A percentile compares a stretch with the other conserved stretches of the same genome.
Conservation (phyloP, 305 asterid species). For the Fraxinus xanthoxyloides region DNA sequence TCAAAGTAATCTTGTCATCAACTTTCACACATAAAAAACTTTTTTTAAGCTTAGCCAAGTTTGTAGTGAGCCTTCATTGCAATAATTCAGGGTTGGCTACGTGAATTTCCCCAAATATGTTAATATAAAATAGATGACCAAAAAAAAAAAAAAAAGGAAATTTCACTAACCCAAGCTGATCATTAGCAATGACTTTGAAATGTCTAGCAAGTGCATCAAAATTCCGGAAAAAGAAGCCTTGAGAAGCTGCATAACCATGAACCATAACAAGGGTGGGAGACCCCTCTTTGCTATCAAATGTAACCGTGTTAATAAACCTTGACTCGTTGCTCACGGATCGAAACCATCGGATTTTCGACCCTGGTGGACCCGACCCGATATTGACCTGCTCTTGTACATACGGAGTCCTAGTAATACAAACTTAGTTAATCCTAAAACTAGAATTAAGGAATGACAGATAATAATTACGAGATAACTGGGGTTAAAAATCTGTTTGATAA, state of each 20-base stretch:
- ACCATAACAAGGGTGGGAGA: constrained; percentile 82
- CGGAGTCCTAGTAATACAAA: constrained; percentile 52
- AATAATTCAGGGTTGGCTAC: not conserved
- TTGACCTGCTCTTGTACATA: constrained; percentile 60
- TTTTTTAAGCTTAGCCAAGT: not conserved
- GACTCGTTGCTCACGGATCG: constrained; percentile 59
- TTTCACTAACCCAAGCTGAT: constrained; percentile 71
- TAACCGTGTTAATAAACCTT: constrained; percentile 65
- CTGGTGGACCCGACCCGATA: constrained; percentile 74
- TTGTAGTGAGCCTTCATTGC: not conserved
- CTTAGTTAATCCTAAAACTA: no score
- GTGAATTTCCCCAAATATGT: not conserved
- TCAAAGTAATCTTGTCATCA: not conserved
- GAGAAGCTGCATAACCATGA: constrained; percentile 81
- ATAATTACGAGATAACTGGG: no score
- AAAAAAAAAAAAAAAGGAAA: not conserved
- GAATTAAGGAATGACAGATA: no score
- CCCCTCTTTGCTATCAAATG: constrained; percentile 66
- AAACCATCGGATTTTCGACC: constrained; percentile 72
- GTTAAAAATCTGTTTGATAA: no score
- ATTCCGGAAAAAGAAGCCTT: constrained; percentile 80
- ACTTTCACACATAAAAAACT: not conserved
- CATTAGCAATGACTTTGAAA: constrained; percentile 71
- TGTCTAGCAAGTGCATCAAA: constrained; percentile 65
- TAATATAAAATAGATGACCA: not conserved